Evolutionary conservation across 345 rosid genomes (phyloP), one percentile per base, ranked within the genome.

Genomic region (Stellera chamaejasme): DNA sequence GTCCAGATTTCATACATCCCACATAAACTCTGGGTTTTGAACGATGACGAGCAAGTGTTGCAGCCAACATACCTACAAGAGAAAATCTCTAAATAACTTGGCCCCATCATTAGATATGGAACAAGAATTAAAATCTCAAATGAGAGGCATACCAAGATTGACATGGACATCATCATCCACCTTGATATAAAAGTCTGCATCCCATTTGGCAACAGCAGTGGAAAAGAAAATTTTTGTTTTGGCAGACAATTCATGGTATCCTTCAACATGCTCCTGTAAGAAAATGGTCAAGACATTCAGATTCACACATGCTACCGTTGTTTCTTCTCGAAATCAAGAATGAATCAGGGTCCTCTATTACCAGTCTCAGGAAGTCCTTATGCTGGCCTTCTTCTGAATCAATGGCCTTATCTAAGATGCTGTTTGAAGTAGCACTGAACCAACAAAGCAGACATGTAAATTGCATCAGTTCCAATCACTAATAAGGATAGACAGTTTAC

Each of bases 131-230:
- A 10, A 53, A 45, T 13, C 25, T 2, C 11, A 27, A 53, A 26
- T 48, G 15, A 13, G 10, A 52, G 73, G 52, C 67, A 44, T 76
- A 86, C 99, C 99, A 61, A 94, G 82, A 77, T 94, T 94, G 47
- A 94, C 99, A 46, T 94, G 99, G 64, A 90, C 97, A 75, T 94
- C 99, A 73, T 94, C 99, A 73, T 94, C 99, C 72, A 90, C 93
- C 66, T 94, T 87, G 80, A 94, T 66, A 68, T 90, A 94, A 68
- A 66, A 94, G 58, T 90, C 96, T 41, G 97, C 92, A 75, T 94
- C 93, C 99, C 99, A 94, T 62, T 65, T 82, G 19, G 96, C 88
- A 69, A 94, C 96, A 3, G 96, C 97, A 23, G 96, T 85, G 26
- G 93, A 69, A 70, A 94, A 85, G 81, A 83, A 93, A 41, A 55